phyloP scores from a whole-genome alignment of 768 basidiomycete genomes.

The Boletus sp. region DNA sequence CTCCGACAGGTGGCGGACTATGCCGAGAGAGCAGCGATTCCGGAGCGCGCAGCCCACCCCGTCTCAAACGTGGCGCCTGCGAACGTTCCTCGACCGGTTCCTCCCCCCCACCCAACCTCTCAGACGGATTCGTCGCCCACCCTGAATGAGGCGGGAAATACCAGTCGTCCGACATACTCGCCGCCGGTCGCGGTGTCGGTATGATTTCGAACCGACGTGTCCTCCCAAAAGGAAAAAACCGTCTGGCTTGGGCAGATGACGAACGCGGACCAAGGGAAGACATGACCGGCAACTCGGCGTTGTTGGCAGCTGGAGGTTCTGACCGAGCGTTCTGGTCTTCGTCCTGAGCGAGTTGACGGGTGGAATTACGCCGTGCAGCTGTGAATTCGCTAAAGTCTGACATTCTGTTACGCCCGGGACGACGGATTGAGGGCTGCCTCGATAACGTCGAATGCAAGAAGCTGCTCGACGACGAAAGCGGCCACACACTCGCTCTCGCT shows the following conservation, averaged over 20 bases:
- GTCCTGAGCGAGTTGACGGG: conserved; percentile 31
- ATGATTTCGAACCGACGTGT: conserved; percentile 42
- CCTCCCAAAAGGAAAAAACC: conserved; percentile 57
- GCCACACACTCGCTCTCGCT: conserved; percentile 19
- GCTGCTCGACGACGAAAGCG: conserved; percentile 22
- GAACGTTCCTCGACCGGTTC: conserved; percentile 37
- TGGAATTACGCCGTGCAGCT: conserved; percentile 55
- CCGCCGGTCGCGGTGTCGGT: conserved; percentile 29
- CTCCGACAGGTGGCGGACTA: conserved; percentile 34
- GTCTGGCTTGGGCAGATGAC: conserved; percentile 34
- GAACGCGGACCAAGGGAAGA: conserved; percentile 15
- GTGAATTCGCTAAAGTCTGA: conserved; percentile 75
- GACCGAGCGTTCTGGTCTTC: conserved; percentile 20
- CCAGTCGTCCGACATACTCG: conserved; percentile 32
- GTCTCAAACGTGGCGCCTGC: conserved; percentile 52
- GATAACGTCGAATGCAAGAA: conserved; percentile 35
- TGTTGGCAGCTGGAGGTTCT: conserved; percentile 3
- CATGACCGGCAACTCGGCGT: background rate
- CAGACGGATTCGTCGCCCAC: conserved; percentile 16
- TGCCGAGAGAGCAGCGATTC: conserved; percentile 55
- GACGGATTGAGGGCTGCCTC: conserved; percentile 62
- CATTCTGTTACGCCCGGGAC: conserved; percentile 49
- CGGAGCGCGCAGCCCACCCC: conserved; percentile 64
- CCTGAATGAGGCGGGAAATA: conserved; percentile 28
- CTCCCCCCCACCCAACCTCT: conserved; percentile 21